Evolutionary conservation across 768 basidiomycete genomes (phyloP), one percentile per base, ranked within the genome.

Genomic region (Piloderma croceum): DNA sequence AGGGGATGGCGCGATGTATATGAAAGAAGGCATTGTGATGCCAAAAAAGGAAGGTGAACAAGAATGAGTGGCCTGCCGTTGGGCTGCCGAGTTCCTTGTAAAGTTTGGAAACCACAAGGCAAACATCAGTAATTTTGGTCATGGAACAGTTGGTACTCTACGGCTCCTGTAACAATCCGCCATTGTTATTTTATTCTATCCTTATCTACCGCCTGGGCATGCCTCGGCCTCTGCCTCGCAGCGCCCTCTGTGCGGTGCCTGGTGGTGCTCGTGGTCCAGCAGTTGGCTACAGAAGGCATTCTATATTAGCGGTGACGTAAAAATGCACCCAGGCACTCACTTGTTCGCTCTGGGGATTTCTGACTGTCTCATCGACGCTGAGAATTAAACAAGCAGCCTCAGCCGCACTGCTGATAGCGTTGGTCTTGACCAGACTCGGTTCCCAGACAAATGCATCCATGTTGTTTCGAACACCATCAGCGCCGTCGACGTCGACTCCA

Each of bases 371-470:
- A 55, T 99, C 96, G 3, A 99, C 89, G 49, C 89, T 92, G 42
- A 99, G 67, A 51, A 98, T 90, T 60, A 99, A 62, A 63, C 89
- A 97, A 9, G 96, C 94, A 7, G 96, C 96, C 64, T 99, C 96
- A 7, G 89, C 74, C 5, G 96, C 96, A 56, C 93, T 94, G 61
- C 81, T 84, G 55, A 99, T 82, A 18, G 96, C 96, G 56, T 99
- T 99, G 34, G 81, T 65, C 68, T 98, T 99, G 54, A 98, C 89
- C 44, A 98, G 70, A 47, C 85, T 85, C 12, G 96, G 94, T 59
- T 98, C 96, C 94, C 96, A 98, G 6, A 99, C 94, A 56, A 98
- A 99, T 33, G 89, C 86, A 38, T 90, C 90, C 83, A 98, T 83
- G 64, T 98, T 99, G 64, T 99, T 81, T 40, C 90, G 81, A 20